Percentiles rank a stretch among this genome's conserved stretches.
phyloP scores from a whole-genome alignment of 108 stramenopile species.

The Schizochytrium sp. region DNA sequence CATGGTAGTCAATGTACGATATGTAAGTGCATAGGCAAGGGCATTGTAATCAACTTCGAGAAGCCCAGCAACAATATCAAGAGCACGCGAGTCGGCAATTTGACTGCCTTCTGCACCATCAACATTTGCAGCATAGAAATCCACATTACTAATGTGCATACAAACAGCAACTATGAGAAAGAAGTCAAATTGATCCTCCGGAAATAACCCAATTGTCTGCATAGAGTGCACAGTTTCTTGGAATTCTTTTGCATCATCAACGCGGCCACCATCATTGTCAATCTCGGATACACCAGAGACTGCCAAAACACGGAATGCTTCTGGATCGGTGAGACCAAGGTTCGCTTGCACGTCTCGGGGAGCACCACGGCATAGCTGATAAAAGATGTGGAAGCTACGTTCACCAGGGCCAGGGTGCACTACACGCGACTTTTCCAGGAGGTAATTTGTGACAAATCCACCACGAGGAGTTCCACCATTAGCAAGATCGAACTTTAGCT shows the following conservation, averaged over 20 bases:
- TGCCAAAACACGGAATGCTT: slow-evolving; percentile 63
- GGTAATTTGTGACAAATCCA: slow-evolving; percentile 69
- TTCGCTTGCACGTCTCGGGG: slow-evolving; percentile 17
- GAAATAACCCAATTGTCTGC: slow-evolving; percentile 63
- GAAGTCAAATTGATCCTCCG: slow-evolving; percentile 78
- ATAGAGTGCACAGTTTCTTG: slow-evolving; percentile 48
- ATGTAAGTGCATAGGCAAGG: slow-evolving; percentile 50
- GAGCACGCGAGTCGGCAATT: neutral
- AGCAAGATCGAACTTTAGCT: slow-evolving; percentile 69
- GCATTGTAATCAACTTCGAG: slow-evolving; percentile 8
- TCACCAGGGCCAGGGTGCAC: slow-evolving; percentile 70
- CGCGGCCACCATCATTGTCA: slow-evolving; percentile 62
- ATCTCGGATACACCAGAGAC: slow-evolving; percentile 45
- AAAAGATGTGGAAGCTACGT: slow-evolving; percentile 81
- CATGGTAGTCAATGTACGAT: slow-evolving; percentile 79
- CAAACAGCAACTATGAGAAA: slow-evolving; percentile 86
- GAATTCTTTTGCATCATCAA: slow-evolving; percentile 64
- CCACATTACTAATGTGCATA: slow-evolving; percentile 89
- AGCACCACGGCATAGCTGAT: slow-evolving; percentile 67
- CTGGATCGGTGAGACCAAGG: slow-evolving; percentile 62
- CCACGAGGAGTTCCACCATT: slow-evolving; percentile 64
- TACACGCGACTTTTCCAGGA: slow-evolving; percentile 80
- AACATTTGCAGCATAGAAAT: slow-evolving; percentile 77
- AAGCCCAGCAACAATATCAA: slow-evolving; percentile 15
- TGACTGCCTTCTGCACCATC: slow-evolving; percentile 27